These are phyloP conservation scores for Amyloporia xantha DNA, from an alignment of 768 basidiomycete genomes.

Conservation along the genomic window DNA sequence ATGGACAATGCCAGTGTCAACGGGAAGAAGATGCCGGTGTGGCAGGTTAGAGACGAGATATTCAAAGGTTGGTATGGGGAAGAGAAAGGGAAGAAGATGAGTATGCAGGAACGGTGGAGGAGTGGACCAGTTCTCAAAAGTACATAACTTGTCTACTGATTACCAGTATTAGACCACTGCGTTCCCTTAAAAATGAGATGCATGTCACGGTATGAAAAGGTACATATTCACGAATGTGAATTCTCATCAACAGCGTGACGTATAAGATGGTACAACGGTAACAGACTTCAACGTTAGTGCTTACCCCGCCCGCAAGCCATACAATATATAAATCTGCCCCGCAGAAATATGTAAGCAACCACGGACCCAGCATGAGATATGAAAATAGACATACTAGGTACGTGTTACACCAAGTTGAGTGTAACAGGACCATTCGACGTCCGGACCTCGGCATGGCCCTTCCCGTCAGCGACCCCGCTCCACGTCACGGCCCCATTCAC, in stretches of 20 bases:
- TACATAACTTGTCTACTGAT: neutral
- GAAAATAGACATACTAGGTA: neutral
- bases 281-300: too few species aligned
- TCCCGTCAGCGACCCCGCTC: conserved; percentile 2
- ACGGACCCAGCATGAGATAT: neutral
- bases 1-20: conserved; percentile 14
- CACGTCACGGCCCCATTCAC: conserved; percentile 11
- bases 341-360: neutral
- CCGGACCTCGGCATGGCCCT: neutral
- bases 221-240: too few species aligned
- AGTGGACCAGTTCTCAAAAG: conserved; percentile 2
- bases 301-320: too few species aligned
- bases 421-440: conserved; percentile 5
- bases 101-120: conserved; percentile 8
- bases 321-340: too few species aligned
- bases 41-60: conserved; percentile 14
- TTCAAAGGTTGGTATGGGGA: conserved; percentile 19
- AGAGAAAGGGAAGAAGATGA: conserved; percentile 12
- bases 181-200: too few species aligned
- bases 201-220: too few species aligned
- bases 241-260: too few species aligned
- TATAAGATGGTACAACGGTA: too few species aligned
- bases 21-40: conserved; percentile 12
- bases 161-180: too few species aligned
- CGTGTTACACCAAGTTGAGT: neutral